These are phyloP conservation scores for Colletotrichum sp. DNA, from an alignment of 2,329 filamentous ascomycete species.

Conservation along the genomic window DNA sequence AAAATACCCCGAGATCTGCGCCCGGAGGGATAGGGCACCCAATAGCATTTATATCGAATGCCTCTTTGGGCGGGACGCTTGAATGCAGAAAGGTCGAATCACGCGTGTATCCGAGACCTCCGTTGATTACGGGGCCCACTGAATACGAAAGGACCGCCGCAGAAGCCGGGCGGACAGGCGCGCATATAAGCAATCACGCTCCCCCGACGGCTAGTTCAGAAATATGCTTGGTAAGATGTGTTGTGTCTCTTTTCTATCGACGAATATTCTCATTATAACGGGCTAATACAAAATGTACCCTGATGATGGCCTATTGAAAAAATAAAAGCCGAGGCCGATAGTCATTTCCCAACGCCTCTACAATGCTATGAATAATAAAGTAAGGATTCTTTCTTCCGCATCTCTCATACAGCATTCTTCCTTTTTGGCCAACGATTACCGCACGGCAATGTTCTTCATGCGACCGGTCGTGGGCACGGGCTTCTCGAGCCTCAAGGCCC, in stretches of 20 bases:
- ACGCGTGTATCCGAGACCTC: not conserved
- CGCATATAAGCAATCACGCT: not conserved
- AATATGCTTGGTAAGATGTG: not conserved
- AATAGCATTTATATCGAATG: not conserved
- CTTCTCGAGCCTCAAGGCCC: slow-evolving; percentile 67
- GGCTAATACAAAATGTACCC: not conserved
- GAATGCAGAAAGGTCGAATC: not conserved
- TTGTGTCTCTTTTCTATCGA: not conserved
- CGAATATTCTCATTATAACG: slow-evolving; percentile 3
- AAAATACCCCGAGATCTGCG: not conserved
- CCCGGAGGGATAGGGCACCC: not conserved
- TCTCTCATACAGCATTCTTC: not conserved
- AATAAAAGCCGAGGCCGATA: not conserved
- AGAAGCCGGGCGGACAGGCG: not conserved
- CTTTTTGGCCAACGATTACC: not conserved
- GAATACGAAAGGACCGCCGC: not conserved
- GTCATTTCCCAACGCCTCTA: slow-evolving; percentile 12
- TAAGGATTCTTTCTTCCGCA: not conserved
- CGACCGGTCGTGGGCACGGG: slow-evolving; percentile 55
- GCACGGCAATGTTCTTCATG: slow-evolving; percentile 24
- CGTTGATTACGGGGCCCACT: not conserved
- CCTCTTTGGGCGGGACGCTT: not conserved
- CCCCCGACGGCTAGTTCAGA: not conserved
- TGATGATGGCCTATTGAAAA: not conserved
- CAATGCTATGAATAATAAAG: slow-evolving; percentile 8